A percentile compares a stretch with the other conserved stretches of the same genome.
Conservation (phyloP, 2,329 filamentous ascomycete species). For the Polytolypa hystricis region DNA sequence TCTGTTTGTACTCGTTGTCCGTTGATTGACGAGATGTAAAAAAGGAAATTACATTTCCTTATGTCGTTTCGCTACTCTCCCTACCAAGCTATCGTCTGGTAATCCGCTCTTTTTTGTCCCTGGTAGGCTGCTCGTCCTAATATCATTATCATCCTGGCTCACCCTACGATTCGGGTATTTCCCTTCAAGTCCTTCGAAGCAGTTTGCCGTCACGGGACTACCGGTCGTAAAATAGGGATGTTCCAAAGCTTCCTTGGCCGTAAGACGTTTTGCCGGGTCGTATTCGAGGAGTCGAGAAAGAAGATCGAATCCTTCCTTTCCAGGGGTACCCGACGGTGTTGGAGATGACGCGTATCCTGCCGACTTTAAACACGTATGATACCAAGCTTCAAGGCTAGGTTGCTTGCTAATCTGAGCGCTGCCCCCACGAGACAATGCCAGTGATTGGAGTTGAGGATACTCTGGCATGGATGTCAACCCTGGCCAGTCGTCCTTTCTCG, state of each 20-base stretch:
- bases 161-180: conserved; percentile 87
- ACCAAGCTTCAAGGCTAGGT: conserved; percentile 65
- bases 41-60: conserved; percentile 31
- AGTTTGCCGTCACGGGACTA: conserved; percentile 62
- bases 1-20: not conserved
- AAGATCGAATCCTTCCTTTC: conserved; percentile 68
- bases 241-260: conserved; percentile 76
- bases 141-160: conserved; percentile 91
- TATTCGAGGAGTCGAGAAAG: conserved; percentile 80
- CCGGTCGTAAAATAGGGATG: conserved; percentile 77
- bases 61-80: conserved; percentile 43
- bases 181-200: conserved; percentile 78
- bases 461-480: conserved; percentile 78
- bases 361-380: conserved; percentile 57
- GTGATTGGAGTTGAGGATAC: conserved; percentile 55
- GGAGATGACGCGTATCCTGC: conserved; percentile 38
- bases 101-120: conserved; percentile 83
- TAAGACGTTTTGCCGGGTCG: conserved; percentile 78
- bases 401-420: conserved; percentile 42
- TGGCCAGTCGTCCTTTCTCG: conserved; percentile 81
- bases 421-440: conserved; percentile 33
- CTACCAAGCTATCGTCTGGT: conserved; percentile 65
- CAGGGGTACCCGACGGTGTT: conserved; percentile 46
- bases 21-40: not conserved
- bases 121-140: conserved; percentile 75